phyloP scores from a whole-genome alignment of 257 asterid species.

The Knoxia roxburghii region DNA sequence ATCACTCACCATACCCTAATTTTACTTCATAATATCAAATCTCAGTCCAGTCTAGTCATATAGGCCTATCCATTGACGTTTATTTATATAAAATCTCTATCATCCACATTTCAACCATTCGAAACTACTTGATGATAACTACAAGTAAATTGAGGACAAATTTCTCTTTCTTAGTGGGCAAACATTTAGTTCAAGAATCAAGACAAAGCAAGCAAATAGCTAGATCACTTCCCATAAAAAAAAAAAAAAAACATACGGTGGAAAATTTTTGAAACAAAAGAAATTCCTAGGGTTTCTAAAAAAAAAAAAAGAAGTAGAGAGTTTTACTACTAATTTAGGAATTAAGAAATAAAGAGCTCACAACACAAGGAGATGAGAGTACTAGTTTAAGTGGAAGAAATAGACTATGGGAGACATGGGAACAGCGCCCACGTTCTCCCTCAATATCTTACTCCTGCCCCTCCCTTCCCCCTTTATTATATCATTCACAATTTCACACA shows the following conservation, averaged over 20 bases:
- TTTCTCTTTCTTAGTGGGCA: constrained; percentile 5
- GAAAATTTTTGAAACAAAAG: not conserved
- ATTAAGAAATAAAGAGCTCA: constrained; percentile 44
- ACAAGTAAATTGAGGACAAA: constrained; percentile 13
- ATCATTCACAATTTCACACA: not conserved
- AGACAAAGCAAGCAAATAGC: constrained; percentile 26
- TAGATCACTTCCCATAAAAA: constrained; percentile 17
- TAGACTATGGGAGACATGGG: constrained; percentile 54
- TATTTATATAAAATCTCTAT: no score
- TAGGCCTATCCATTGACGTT: not conserved
- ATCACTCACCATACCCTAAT: no score
- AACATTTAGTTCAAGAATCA: constrained; percentile 25
- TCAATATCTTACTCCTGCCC: constrained; percentile 31
- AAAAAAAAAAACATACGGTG: not conserved
- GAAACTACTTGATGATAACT: no score
- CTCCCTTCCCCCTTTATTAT: constrained; percentile 9
- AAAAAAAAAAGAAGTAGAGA: constrained; percentile 44
- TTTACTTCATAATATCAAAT: no score
- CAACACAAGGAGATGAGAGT: constrained; percentile 66
- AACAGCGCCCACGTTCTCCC: constrained; percentile 90
- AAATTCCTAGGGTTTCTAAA: constrained; percentile 29
- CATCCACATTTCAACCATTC: not conserved
- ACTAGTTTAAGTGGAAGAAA: constrained; percentile 28
- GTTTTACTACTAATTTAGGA: constrained; percentile 25
- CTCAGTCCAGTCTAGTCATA: no score